Evolutionary conservation across 805 yeast genomes (phyloP).

Genomic region (Schwanniomyces vanrijiae): DNA sequence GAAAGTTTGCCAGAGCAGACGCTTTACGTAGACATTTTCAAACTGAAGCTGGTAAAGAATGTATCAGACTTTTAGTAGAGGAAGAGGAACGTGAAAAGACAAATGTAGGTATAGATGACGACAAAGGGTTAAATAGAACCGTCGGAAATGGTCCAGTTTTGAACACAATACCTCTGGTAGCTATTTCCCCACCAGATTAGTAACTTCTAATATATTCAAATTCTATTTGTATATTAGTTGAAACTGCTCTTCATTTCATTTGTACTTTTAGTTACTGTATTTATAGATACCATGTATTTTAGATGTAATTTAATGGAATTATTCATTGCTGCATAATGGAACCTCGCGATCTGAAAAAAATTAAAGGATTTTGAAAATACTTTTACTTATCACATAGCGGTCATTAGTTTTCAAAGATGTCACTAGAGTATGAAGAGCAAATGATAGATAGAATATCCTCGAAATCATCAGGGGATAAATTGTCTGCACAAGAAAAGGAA

Average conservation of each 20-base stretch:
- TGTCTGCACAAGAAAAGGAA: slow-evolving; percentile 23
- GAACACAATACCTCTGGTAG: slow-evolving; percentile 27
- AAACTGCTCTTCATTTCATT: neutral
- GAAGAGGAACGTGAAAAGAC: slow-evolving; percentile 36
- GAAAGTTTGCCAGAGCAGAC: slow-evolving; percentile 47
- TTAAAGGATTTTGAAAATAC: neutral
- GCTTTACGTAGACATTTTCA: slow-evolving; percentile 47
- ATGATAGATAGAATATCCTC: slow-evolving; percentile 30
- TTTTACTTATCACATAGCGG: too few relatives aligned
- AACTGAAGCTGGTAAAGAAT: slow-evolving; percentile 46
- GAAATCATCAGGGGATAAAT: slow-evolving; percentile 4
- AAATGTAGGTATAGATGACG: slow-evolving; percentile 1
- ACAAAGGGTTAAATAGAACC: neutral
- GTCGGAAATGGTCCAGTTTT: neutral
- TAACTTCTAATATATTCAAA: neutral
- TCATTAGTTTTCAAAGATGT: slow-evolving; percentile 11
- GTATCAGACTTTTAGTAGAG: slow-evolving; percentile 40
- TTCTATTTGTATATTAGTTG: neutral
- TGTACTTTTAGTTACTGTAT: neutral
- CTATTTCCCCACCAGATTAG: slow-evolving; percentile 39
- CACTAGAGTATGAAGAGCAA: slow-evolving; percentile 29
- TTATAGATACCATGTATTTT: neutral
- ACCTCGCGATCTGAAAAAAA: neutral
- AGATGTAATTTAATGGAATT: neutral
- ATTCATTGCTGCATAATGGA: neutral